Base-by-base conservation (phyloP, 2,329 filamentous ascomycete species). In the Ceratocystiopsis sp. region DNA sequence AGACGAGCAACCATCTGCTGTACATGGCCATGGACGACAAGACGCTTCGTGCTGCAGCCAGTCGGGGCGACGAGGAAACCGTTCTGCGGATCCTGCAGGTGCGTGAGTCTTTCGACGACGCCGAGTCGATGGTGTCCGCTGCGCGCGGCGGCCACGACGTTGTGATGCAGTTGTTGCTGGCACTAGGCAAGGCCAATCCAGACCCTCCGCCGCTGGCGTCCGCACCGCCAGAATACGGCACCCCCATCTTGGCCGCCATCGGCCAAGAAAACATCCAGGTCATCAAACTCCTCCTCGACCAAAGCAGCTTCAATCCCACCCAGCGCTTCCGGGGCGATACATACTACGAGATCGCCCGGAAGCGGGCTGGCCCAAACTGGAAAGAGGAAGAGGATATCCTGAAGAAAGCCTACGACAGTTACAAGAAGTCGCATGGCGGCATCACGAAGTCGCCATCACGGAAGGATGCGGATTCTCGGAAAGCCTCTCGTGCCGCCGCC, bases 231-330 rank as follows among this genome's bases (percentile, higher is more conserved):
- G 86, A 91, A 45, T 79, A 83, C 54, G 81, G 87, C 42, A 96
- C 89, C 1, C 91, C 91, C 1, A 93, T 98, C 68, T 72, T 95
- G 35, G 86, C 87, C 46, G 87, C 91, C 2, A 95, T 98, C 50
- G 89, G 91, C 15, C 81, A 89, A 51, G 75, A 78, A 49, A 91
- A 94, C 53, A 71, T 91, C 41, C 82, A 84, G 51, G 84, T 95
- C 45, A 76, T 98, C 38, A 74, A 81, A 45, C 65, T 94, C 12
- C 69, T 95, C 9, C 65, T 94, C 8, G 77, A 78, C 46, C 84
- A 91, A 53, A 72, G 73, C 40, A 64, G 64, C 15, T 95, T 96
- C 56, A 80, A 98, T 53, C 87, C 91, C 0, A 85, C 84, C 1
- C 76, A 80, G 45, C 71, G 78, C 21, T 79, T 78, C 51, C 78